Percentiles rank a stretch among this genome's conserved stretches.
phyloP scores from a whole-genome alignment of 805 yeast genomes.

The Sugiyamaella boreocaroliniensis region DNA sequence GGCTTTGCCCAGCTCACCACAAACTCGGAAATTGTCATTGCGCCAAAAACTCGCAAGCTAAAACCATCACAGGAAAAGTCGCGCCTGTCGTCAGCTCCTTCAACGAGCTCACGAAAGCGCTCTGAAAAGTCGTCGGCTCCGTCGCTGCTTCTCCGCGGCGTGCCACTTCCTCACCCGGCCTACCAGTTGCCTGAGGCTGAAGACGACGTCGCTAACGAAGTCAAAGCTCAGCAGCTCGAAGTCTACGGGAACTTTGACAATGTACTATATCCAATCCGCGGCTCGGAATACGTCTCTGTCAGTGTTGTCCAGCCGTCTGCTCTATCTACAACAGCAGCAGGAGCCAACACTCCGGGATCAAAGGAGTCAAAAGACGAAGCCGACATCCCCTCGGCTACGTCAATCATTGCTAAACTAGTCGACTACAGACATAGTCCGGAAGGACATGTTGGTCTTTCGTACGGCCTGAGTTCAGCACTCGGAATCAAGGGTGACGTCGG shows the following conservation, averaged over 20 bases:
- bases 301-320: constrained; percentile 22
- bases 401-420: constrained; percentile 47
- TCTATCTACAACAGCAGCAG: neutral
- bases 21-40: constrained; percentile 64
- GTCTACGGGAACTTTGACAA: constrained; percentile 43
- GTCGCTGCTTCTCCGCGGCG: constrained; percentile 42
- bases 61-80: neutral
- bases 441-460: constrained; percentile 47
- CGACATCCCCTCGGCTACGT: constrained; percentile 26
- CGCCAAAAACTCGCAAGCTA: constrained; percentile 48
- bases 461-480: constrained; percentile 48
- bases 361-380: constrained; percentile 2
- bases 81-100: neutral
- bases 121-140: constrained; percentile 25
- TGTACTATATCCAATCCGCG: constrained; percentile 30
- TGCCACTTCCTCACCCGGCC: constrained; percentile 47
- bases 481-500: constrained; percentile 48
- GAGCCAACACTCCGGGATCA: constrained; percentile 1
- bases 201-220: constrained; percentile 10
- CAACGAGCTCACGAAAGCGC: constrained; percentile 7
- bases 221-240: constrained; percentile 29
- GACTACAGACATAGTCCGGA: constrained; percentile 30
- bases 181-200: constrained; percentile 21
- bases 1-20: constrained; percentile 50
- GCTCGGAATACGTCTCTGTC: constrained; percentile 29